Base-by-base conservation (phyloP, 768 basidiomycete species). In the Aureoboletus auriporus region DNA sequence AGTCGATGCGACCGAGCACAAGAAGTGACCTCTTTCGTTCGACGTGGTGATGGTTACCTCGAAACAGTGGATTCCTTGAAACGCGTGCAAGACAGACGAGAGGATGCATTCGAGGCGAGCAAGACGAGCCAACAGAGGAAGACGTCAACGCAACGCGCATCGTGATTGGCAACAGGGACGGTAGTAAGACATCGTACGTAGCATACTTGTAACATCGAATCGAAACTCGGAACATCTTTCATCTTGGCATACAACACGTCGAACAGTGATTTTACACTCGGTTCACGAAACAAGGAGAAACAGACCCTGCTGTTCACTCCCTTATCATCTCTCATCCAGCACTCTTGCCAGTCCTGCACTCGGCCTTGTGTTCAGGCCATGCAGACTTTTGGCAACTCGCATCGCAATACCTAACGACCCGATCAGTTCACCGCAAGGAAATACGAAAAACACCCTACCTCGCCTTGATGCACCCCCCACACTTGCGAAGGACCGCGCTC, bases 61-160 rank as follows among this genome's bases (percentile, higher is more conserved):
- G 90, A 89, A 56, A 92, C 87, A 68, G 80, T 90, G 28, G 89
- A 91, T 34, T 93, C 93, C 60, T 66, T 93, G 58, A 71, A 83
- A 50, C 70, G 91, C 39, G 90, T 93, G 0, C 84, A 81, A 29
- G 82, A 81, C 41, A 74, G 87, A 51, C 83, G 77, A 64, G 86
- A 86, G 39, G 80, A 81, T 42, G 75, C 71, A 2, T 61, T 86
- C 8, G 86, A 88, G 38, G 70, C 75, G 10, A 75, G 67, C 53
- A 82, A 78, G 57, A 60, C 71, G 44, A 75, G 61, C 39, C 87
- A 87, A 61, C 75, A 86, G 47, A 56, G 66, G 23, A 65, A 56
- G 46, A 42, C 39, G 20, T 23, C 2, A 23, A 23, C 4, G 20
- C 4, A 23, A 23, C 4, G 20, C 4, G 20, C 20, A 23, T n/a